Percentiles rank a stretch among this genome's conserved stretches.
Conservation (phyloP, 352 stramenopile species). For the Pythium apleroticum region DNA sequence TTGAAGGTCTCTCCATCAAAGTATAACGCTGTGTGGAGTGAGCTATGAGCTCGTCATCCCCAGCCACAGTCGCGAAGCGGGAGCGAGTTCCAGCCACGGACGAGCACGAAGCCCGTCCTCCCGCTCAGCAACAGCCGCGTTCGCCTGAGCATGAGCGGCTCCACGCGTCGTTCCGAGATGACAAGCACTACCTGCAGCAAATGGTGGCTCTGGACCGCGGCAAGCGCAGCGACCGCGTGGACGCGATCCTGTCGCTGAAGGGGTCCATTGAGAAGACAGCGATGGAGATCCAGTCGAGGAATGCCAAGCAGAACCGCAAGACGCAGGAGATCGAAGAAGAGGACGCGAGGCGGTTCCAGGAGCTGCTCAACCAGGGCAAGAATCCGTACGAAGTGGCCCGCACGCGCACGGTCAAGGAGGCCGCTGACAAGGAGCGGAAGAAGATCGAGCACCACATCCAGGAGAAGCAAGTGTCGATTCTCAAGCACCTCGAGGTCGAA, state of each 20-base stretch:
- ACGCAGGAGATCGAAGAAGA: slow-evolving; percentile 28
- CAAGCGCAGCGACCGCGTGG: slow-evolving; percentile 38
- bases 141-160: slow-evolving; percentile 41
- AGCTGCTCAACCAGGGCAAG: slow-evolving; percentile 60
- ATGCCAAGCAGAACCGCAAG: slow-evolving; percentile 33
- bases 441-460: slow-evolving; percentile 53
- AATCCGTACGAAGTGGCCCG: slow-evolving; percentile 81
- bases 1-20: too few relatives aligned
- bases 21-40: neutral
- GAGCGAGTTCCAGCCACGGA: neutral
- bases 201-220: slow-evolving; percentile 38
- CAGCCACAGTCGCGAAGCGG: neutral
- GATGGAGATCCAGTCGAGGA: slow-evolving; percentile 44
- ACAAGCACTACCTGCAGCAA: slow-evolving; percentile 47
- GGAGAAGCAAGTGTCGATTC: slow-evolving; percentile 48
- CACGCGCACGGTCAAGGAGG: slow-evolving; percentile 38
- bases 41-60: neutral
- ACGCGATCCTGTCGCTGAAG: slow-evolving; percentile 66
- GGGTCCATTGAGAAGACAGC: slow-evolving; percentile 49
- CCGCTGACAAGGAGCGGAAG: slow-evolving; percentile 35
- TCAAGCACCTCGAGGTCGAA: slow-evolving; percentile 55
- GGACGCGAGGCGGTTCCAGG: slow-evolving; percentile 46
- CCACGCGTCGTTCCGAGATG: slow-evolving; percentile 46
- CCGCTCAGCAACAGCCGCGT: slow-evolving; percentile 9
- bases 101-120: neutral